Conservation (phyloP, 2,329 filamentous ascomycete species). For the Cercospora sesami region DNA sequence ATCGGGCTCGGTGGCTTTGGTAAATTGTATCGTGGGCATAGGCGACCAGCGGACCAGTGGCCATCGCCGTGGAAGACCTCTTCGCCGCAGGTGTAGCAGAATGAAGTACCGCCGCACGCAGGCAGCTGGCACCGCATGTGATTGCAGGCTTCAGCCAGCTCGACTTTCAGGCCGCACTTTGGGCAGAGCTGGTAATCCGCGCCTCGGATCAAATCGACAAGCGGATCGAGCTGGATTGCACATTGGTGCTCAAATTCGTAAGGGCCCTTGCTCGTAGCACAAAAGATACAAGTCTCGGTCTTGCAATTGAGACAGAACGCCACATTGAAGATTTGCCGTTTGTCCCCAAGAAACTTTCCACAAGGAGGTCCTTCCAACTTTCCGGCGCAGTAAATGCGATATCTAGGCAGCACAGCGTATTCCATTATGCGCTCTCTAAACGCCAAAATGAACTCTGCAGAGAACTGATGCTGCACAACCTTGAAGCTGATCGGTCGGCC, state of each 20-base stretch:
- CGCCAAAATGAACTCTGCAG: neutral
- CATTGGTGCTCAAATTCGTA: neutral
- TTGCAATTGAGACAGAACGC: neutral
- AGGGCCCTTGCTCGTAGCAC: neutral
- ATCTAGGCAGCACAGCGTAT: neutral
- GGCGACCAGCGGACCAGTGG: neutral
- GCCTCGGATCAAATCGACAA: neutral
- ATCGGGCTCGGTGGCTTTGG: neutral
- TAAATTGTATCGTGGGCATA: neutral
- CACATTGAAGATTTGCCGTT: neutral
- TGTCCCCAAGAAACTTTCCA: neutral
- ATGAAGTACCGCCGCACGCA: neutral
- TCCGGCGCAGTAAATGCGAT: constrained; percentile 10
- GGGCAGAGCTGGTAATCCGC: neutral
- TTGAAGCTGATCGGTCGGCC: neutral
- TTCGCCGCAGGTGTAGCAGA: constrained; percentile 8
- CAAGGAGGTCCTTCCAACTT: neutral
- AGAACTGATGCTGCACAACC: constrained; percentile 1
- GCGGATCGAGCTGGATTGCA: neutral
- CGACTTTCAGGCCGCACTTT: neutral
- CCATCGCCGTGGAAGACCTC: neutral
- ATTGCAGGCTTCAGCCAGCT: constrained; percentile 4
- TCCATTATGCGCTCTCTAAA: neutral
- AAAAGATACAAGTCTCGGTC: neutral
- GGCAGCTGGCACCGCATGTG: constrained; percentile 3